Evolutionary conservation across 768 basidiomycete genomes (phyloP).

Genomic region (Boletus reticuloceps): DNA sequence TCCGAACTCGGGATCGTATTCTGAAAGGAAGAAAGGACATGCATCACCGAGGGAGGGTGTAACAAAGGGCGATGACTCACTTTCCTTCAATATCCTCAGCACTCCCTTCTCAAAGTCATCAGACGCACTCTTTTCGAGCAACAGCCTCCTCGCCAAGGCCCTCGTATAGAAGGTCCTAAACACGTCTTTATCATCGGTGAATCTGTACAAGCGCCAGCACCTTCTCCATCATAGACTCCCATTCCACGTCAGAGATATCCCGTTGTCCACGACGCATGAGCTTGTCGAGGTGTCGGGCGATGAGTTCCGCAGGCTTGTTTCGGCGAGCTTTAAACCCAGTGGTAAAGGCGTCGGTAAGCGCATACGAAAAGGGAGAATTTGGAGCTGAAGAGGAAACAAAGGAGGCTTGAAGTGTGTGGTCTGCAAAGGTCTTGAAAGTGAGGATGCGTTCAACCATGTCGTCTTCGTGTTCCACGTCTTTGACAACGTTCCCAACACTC

Average conservation of each 20-base stretch:
- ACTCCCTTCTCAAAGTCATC: conserved; percentile 85
- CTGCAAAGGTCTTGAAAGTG: conserved; percentile 59
- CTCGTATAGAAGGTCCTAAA: conserved; percentile 93
- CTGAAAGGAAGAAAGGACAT: conserved; percentile 42
- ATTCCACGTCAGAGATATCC: conserved; percentile 57
- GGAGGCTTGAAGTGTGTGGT: conserved; percentile 45
- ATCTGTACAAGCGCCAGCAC: conserved; percentile 77
- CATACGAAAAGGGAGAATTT: conserved; percentile 61
- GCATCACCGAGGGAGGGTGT: conserved; percentile 1
- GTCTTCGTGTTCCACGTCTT: conserved; percentile 60
- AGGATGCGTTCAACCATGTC: conserved; percentile 76
- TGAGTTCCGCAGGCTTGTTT: conserved; percentile 88
- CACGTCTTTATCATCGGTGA: conserved; percentile 90
- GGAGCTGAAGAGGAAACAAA: conserved; percentile 47
- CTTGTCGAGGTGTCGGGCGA: conserved; percentile 86
- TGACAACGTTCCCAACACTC: conserved; percentile 63
- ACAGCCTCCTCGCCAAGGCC: conserved; percentile 79
- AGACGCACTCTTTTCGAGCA: conserved; percentile 82
- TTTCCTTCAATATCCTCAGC: conserved; percentile 81
- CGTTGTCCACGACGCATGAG: conserved; percentile 88
- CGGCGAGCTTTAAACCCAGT: conserved; percentile 71
- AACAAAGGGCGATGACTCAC: conserved; percentile 39
- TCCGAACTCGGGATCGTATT: conserved; percentile 93
- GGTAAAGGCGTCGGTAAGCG: conserved; percentile 68
- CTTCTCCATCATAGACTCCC: conserved; percentile 59